phyloP scores from a whole-genome alignment of 2,329 filamentous ascomycete genomes.

The Teratosphaeria viscida region DNA sequence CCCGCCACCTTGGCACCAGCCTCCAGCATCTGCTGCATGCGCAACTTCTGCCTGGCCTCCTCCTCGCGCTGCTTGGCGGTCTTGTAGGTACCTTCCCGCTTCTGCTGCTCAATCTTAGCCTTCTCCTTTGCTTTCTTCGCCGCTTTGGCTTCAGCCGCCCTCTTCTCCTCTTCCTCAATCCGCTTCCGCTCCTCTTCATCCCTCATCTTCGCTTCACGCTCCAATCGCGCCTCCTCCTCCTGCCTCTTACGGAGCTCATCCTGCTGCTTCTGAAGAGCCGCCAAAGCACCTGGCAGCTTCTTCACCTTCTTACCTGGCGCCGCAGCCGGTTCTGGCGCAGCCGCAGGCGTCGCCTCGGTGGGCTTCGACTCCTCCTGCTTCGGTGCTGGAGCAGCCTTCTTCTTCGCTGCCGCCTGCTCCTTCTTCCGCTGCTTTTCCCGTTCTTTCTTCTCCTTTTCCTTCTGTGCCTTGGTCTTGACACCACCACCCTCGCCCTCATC shows the following conservation, averaged over 20 bases:
- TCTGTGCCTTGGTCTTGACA: slow-evolving; percentile 93
- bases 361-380: slow-evolving; percentile 21
- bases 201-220: slow-evolving; percentile 54
- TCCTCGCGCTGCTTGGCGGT: slow-evolving; percentile 80
- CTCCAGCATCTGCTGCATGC: slow-evolving; percentile 75
- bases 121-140: slow-evolving; percentile 79
- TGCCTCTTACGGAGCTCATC: slow-evolving; percentile 58
- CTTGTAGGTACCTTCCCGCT: slow-evolving; percentile 77
- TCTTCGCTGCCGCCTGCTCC: slow-evolving; percentile 83
- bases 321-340: slow-evolving; percentile 29
- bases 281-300: slow-evolving; percentile 70
- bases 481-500: slow-evolving; percentile 48
- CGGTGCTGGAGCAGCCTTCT: slow-evolving; percentile 51
- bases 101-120: slow-evolving; percentile 75
- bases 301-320: slow-evolving; percentile 62
- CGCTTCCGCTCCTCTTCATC: slow-evolving; percentile 53
- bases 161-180: slow-evolving; percentile 61
- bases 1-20: slow-evolving; percentile 53
- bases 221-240: slow-evolving; percentile 51
- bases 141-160: slow-evolving; percentile 61
- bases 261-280: slow-evolving; percentile 69
- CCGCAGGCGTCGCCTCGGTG: slow-evolving; percentile 44
- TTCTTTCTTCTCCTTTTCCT: slow-evolving; percentile 97
- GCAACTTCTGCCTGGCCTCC: slow-evolving; percentile 66
- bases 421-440: slow-evolving; percentile 97